phyloP scores from a whole-genome alignment of 345 rosid species.

The Camelina hispida region DNA sequence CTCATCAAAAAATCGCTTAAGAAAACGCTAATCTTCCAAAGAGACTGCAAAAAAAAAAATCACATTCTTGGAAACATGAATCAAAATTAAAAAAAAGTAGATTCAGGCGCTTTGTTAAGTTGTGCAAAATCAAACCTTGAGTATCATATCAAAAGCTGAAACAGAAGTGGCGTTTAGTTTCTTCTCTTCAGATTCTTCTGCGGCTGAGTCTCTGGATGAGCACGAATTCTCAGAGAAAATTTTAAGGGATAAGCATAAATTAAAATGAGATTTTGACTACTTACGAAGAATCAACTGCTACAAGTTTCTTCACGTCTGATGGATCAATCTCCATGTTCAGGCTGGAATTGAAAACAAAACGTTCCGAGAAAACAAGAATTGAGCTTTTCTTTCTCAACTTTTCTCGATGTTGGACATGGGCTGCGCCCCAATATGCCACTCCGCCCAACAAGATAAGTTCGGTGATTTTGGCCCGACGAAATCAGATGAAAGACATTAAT shows the following conservation, averaged over 20 bases:
- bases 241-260: no score
- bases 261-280: not conserved
- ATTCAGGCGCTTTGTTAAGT: not conserved
- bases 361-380: not conserved
- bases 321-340: not conserved
- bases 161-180: not conserved
- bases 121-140: constrained; percentile 2
- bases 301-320: not conserved
- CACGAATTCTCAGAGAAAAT: no score
- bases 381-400: not conserved
- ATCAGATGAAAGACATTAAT: no score
- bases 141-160: constrained; percentile 19
- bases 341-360: not conserved
- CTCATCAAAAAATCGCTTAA: not conserved
- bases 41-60: not conserved
- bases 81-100: not conserved
- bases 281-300: not conserved
- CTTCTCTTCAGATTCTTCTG: not conserved
- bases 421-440: no score
- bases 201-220: no score
- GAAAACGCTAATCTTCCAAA: constrained; percentile 9
- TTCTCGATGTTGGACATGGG: no score
- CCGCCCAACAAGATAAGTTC: no score
- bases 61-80: not conserved
- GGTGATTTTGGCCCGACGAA: no score